Percentiles rank a stretch among this genome's conserved stretches.
phyloP scores from a whole-genome alignment of 1,284 basidiomycete genomes.

The Trametes sp. region DNA sequence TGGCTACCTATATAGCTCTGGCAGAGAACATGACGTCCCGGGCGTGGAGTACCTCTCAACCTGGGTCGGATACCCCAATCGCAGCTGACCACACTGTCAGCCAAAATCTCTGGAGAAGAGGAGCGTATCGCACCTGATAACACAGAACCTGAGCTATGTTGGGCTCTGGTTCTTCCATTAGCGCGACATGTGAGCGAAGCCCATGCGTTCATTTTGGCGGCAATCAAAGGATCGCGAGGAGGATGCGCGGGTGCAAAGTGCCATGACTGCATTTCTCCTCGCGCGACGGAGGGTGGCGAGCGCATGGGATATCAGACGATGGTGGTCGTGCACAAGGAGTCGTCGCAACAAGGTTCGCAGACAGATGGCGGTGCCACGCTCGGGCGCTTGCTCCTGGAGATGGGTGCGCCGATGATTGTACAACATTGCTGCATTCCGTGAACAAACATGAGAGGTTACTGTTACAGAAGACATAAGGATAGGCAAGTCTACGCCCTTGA shows the following conservation, averaged over 20 bases:
- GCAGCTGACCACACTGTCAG: conserved; percentile 12
- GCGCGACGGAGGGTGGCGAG: background rate
- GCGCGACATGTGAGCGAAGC: conserved; percentile 18
- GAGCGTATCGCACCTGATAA: conserved; percentile 21
- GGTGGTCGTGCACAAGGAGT: background rate
- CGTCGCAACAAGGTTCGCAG: background rate
- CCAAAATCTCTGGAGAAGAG: conserved; percentile 5
- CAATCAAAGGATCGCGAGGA: conserved; percentile 10
- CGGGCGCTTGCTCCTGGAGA: background rate
- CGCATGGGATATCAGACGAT: background rate
- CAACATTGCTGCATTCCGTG: background rate
- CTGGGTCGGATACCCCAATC: background rate
- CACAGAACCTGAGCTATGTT: conserved; percentile 3
- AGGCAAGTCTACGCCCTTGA: background rate
- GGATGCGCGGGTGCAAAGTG: conserved; percentile 1
- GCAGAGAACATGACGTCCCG: background rate
- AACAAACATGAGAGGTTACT: background rate
- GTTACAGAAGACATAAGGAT: conserved; percentile 9
- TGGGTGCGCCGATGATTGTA: background rate
- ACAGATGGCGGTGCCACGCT: background rate
- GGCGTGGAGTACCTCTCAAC: background rate
- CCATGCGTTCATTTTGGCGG: conserved; percentile 18
- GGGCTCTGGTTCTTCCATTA: conserved; percentile 12
- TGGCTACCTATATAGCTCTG: background rate
- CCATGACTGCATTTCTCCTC: background rate